A percentile compares a stretch with the other conserved stretches of the same genome.
Evolutionary conservation across 2,329 filamentous ascomycete genomes (phyloP).

Genomic region (Leptographium procerum): DNA sequence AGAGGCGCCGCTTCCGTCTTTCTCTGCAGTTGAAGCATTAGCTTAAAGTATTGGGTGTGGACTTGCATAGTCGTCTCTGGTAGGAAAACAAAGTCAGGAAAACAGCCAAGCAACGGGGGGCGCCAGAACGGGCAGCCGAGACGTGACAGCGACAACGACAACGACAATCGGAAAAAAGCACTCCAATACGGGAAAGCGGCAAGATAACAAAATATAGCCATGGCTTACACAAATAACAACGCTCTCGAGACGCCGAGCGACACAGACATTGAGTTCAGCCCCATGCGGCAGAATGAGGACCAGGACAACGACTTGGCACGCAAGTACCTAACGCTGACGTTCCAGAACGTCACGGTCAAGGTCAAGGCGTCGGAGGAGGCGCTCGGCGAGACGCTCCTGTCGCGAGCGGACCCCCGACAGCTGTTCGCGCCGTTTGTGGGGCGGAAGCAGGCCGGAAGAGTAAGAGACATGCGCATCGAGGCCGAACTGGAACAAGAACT

Average conservation of each 20-base stretch:
- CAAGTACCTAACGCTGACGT: conserved; percentile 10
- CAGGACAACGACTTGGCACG: not conserved
- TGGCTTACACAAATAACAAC: not conserved
- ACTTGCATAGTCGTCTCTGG: no score
- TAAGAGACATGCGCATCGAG: not conserved
- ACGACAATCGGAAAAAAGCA: no score
- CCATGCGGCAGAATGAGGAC: not conserved
- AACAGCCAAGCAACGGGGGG: not conserved
- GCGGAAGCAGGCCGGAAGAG: not conserved
- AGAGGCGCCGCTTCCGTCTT: no score
- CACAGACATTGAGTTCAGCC: conserved; percentile 5
- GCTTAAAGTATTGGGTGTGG: no score
- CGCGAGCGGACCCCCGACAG: conserved; percentile 7
- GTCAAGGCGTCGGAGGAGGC: conserved; percentile 8
- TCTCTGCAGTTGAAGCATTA: no score
- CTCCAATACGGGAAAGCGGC: no score
- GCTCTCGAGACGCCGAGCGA: not conserved
- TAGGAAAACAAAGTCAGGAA: no score
- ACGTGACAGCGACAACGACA: no score
- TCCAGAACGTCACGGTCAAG: conserved; percentile 8
- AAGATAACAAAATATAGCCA: not conserved
- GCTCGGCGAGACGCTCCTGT: conserved; percentile 10
- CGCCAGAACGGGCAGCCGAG: not conserved
- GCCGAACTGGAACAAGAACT: not conserved
- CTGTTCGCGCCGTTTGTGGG: not conserved